Base-by-base conservation (phyloP, 495 filamentous ascomycete species). In the Hypomontagnella submonticulosa region DNA sequence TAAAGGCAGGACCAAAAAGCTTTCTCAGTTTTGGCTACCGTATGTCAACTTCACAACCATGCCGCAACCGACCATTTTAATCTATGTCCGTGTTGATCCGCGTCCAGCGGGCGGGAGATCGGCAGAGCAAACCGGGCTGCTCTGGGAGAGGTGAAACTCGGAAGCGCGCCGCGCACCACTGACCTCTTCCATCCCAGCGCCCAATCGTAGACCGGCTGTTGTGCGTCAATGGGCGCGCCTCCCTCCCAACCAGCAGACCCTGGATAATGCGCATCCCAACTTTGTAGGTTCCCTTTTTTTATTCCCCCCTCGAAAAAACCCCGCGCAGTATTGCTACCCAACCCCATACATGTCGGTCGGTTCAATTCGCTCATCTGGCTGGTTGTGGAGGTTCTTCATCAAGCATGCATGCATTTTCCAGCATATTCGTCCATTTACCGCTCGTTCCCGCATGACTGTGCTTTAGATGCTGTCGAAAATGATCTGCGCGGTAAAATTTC, bases 401-500 rank as follows among this genome's bases (percentile, higher is more conserved):
- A 77, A 93, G 90, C 94, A 97, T 96, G 76, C 95, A 98, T 30
- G 93, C 92, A 71, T 91, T 96, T 73, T 99, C 95, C 40, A 99
- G 78, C 81, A 96, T 94, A 75, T 99, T 99, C 15, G 95, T 99
- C 95, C 96, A 98, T 74, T 98, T 98, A 18, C 95, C 95, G 77
- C 93, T 97, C 1, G 92, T 94, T 10, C 95, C 96, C 5, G 90
- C 92, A 77, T 99, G 95, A 73, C 94, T 97, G 70, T 99, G 95
- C 81, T 99, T 99, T 52, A 99, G 81, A 78, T 99, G 95, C 76
- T 99, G 95, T 36, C 95, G 88, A 83, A 99, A 99, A 73, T 99
- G 95, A 74, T 99, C 95, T 13, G 95, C 95, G 4, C 95, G 88
- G 78, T 90, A 99, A 76, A 99, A 99, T 75, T 98, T 98, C 83